Conservation (phyloP, 1,284 basidiomycete species). For the Fomitopsis palustris region DNA sequence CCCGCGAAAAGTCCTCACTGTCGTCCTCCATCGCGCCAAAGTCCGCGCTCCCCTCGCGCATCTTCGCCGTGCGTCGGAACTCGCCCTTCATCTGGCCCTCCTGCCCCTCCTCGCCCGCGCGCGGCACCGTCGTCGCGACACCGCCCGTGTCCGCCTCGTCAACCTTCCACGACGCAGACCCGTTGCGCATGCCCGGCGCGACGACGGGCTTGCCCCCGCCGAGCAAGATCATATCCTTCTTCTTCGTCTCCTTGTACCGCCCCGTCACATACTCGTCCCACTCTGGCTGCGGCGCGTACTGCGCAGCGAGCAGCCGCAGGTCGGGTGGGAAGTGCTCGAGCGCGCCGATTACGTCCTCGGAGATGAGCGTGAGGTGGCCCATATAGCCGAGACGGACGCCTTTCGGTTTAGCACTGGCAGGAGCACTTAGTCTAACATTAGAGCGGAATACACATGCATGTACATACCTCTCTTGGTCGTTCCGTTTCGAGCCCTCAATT, state of each 20-base stretch:
- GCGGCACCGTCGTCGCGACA: conserved; percentile 19
- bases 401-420: conserved; percentile 55
- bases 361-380: conserved; percentile 94
- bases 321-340: conserved; percentile 85
- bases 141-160: conserved; percentile 60
- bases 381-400: conserved; percentile 88
- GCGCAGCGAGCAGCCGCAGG: conserved; percentile 60
- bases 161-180: conserved; percentile 55
- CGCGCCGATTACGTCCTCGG: conserved; percentile 85
- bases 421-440: not conserved
- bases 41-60: conserved; percentile 57
- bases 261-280: conserved; percentile 89
- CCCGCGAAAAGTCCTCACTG: conserved; percentile 30
- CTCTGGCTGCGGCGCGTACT: conserved; percentile 70
- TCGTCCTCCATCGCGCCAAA: conserved; percentile 58
- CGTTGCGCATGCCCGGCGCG: conserved; percentile 34
- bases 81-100: conserved; percentile 43
- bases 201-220: conserved; percentile 80
- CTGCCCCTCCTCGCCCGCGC: conserved; percentile 20
- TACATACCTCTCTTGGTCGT: conserved; percentile 70
- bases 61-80: conserved; percentile 48
- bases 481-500: conserved; percentile 77
- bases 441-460: not conserved
- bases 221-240: conserved; percentile 72
- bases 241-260: conserved; percentile 82